phyloP scores from a whole-genome alignment of 495 filamentous ascomycete species.

The Xylaria grammica region DNA sequence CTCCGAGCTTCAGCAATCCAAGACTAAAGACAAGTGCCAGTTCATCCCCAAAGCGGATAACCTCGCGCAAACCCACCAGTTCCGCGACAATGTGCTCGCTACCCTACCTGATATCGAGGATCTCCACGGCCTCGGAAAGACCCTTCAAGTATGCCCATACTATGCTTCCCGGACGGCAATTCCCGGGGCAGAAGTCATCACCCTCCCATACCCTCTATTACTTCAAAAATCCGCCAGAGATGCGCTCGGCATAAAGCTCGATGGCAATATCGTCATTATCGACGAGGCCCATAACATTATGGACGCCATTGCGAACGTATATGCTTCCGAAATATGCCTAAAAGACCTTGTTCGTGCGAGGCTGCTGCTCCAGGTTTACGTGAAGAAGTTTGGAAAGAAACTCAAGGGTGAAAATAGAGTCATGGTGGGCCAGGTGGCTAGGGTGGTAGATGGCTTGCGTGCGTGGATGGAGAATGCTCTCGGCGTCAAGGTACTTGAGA shows the following conservation, averaged over 20 bases:
- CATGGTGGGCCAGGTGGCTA: constrained; percentile 85
- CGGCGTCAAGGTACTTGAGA: constrained; percentile 42
- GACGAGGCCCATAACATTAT: constrained; percentile 98
- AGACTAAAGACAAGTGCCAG: constrained; percentile 69
- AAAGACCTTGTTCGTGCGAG: constrained; percentile 72
- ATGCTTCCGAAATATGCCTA: constrained; percentile 78
- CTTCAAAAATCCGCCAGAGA: constrained; percentile 89
- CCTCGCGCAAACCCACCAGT: constrained; percentile 71
- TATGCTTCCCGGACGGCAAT: constrained; percentile 88
- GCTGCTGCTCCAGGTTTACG: constrained; percentile 77
- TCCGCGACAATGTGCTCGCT: constrained; percentile 87
- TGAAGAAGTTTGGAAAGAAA: constrained; percentile 84
- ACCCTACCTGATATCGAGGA: constrained; percentile 94
- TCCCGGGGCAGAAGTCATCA: constrained; percentile 88
- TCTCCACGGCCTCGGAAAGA: constrained; percentile 74
- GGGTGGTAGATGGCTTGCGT: constrained; percentile 77
- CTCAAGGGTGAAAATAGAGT: constrained; percentile 91
- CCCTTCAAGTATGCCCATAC: constrained; percentile 88
- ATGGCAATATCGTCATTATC: constrained; percentile 87
- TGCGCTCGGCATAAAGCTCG: constrained; percentile 82
- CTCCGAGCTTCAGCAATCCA: constrained; percentile 84
- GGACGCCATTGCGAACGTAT: constrained; percentile 87
- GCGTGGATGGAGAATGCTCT: constrained; percentile 63
- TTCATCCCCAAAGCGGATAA: constrained; percentile 81
- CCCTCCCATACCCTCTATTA: constrained; percentile 89